Conservation (phyloP, 176 grass and related monocot species). For the Rhynchospora tenuis region DNA sequence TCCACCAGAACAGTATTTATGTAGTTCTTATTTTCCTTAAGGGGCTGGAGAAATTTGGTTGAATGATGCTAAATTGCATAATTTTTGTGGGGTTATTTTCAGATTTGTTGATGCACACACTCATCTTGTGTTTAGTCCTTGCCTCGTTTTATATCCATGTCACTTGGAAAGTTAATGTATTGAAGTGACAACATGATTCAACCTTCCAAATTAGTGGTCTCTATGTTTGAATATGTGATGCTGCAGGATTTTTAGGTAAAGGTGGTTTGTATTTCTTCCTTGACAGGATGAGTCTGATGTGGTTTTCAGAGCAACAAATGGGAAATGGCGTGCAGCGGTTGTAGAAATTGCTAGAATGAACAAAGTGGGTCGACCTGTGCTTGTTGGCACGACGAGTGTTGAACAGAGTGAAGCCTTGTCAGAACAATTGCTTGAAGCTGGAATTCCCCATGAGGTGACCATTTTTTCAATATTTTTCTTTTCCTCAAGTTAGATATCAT, state of each 20-base stretch:
- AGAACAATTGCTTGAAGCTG: conserved; percentile 73
- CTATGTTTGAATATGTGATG: neutral
- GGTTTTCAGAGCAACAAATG: conserved; percentile 91
- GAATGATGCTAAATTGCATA: neutral
- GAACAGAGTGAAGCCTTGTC: conserved; percentile 90
- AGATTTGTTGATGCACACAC: neutral
- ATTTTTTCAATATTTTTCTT: neutral
- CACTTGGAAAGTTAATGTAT: neutral
- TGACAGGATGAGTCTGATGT: conserved; percentile 96
- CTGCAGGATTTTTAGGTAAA: neutral
- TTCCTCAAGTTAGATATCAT: neutral
- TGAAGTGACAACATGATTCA: too few relatives aligned
- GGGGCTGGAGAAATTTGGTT: neutral
- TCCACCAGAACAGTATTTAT: neutral
- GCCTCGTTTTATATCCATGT: neutral
- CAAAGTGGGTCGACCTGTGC: conserved; percentile 81
- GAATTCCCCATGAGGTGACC: conserved; percentile 79
- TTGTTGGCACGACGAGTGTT: conserved; percentile 98
- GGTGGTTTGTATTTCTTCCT: neutral
- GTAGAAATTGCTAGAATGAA: conserved; percentile 98
- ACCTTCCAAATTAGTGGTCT: too few relatives aligned
- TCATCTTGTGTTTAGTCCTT: neutral
- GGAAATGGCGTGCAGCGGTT: conserved; percentile 92
- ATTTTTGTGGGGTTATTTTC: neutral
- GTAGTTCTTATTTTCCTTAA: neutral